Conservation (phyloP, 768 basidiomycete genomes). For the Suillus variegatus region DNA sequence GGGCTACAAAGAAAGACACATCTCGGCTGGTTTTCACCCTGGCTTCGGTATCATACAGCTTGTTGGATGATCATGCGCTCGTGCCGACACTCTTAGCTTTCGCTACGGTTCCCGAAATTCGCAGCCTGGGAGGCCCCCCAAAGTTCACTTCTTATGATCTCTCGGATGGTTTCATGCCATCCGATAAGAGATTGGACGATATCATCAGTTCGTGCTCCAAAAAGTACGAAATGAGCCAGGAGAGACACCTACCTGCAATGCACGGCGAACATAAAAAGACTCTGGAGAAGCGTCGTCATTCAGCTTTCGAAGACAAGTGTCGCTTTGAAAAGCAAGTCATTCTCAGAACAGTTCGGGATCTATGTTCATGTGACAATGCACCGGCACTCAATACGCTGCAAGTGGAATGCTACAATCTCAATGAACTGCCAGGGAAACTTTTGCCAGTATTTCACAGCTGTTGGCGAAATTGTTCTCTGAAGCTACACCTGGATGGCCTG, state of each 20-base stretch:
- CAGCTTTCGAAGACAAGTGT: not conserved
- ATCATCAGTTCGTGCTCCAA: not conserved
- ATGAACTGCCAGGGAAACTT: not conserved
- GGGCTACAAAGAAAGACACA: not conserved
- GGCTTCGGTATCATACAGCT: not conserved
- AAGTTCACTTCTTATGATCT: not conserved
- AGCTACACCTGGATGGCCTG: not conserved
- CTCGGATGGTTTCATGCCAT: not conserved
- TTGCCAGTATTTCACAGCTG: not conserved
- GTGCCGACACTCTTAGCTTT: not conserved
- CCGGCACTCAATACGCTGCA: not conserved
- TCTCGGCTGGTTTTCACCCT: not conserved
- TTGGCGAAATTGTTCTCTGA: not conserved
- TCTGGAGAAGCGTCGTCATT: not conserved
- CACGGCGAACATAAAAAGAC: not conserved
- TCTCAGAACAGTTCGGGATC: not conserved
- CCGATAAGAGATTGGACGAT: not conserved
- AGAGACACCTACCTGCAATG: not conserved
- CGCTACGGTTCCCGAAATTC: not conserved
- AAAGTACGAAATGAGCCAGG: not conserved
- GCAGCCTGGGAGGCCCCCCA: not conserved
- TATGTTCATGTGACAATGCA: not conserved
- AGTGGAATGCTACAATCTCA: not conserved
- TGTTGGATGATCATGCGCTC: not conserved
- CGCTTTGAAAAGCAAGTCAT: not conserved